A percentile compares a stretch with the other conserved stretches of the same genome.
Evolutionary conservation across 257 asterid genomes (phyloP).

Genomic region (Rehmannia glutinosa): DNA sequence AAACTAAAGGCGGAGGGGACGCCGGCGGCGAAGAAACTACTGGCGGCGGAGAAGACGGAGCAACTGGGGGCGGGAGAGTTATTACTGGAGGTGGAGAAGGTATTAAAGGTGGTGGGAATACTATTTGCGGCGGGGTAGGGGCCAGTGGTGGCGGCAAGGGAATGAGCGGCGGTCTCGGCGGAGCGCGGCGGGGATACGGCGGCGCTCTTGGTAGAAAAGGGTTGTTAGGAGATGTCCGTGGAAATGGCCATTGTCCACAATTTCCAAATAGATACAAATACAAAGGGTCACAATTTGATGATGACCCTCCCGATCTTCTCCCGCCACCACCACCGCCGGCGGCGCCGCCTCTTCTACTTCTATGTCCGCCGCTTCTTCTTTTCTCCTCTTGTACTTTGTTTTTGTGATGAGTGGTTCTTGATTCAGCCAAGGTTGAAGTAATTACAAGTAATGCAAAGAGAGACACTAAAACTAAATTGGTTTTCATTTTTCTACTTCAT

Average conservation of each 20-base stretch:
- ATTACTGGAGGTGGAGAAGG: constrained; percentile 30
- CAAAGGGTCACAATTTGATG: constrained; percentile 50
- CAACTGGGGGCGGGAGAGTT: too few species aligned
- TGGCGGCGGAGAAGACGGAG: constrained; percentile 29
- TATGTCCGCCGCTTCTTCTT: constrained; percentile 12
- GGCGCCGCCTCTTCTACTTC: constrained; percentile 6
- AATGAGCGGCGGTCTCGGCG: constrained; percentile 25
- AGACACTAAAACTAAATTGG: background rate
- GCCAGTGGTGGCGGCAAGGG: constrained; percentile 29
- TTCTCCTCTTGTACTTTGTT: constrained; percentile 25
- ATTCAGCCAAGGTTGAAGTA: constrained; percentile 30
- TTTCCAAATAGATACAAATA: constrained; percentile 31
- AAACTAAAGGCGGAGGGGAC: constrained; percentile 19
- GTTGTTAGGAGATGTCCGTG: constrained; percentile 29
- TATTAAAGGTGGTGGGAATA: constrained; percentile 24
- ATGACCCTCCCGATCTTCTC: constrained; percentile 15
- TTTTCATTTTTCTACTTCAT: constrained; percentile 10
- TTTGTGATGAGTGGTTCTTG: constrained; percentile 13
- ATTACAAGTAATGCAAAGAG: constrained; percentile 31
- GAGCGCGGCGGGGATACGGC: constrained; percentile 33
- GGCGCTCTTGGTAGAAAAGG: constrained; percentile 34
- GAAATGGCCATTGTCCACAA: constrained; percentile 55
- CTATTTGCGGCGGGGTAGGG: constrained; percentile 29
- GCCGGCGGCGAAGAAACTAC: constrained; percentile 21
- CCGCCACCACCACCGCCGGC: constrained; percentile 25